Base-by-base conservation (phyloP, 805 yeast genomes). In the Cyberlindnera mycetangii region DNA sequence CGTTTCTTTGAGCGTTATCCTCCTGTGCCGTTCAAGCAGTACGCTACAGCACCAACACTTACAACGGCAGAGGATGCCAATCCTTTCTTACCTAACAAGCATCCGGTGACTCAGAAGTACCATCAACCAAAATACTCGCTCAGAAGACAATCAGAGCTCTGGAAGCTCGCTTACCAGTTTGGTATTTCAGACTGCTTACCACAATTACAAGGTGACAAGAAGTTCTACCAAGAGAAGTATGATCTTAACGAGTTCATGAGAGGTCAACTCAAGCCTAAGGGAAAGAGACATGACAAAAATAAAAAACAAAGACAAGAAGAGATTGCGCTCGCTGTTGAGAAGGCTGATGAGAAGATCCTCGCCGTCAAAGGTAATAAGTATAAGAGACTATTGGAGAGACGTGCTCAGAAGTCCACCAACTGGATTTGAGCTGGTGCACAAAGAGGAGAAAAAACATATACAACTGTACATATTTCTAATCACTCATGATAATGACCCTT, bases 111-210 rank as follows among this genome's bases (percentile, higher is more conserved):
- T 18, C 78, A 84, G n/a, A 72, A 68, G 54, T 79, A 82, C 69
- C 95, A 87, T 56, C 79, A 80, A 47, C 87, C 97, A 20, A 74
- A 79, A 53, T 86, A 78, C 66, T 86, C 96, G 8, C 69, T 83
- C 58, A 78, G 96, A 68, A 78, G 92, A 57, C 89, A 87, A 58
- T 79, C 90, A 16, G 96, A 83, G 51, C 68, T 90, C 42, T 89
- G 76, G 73, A 90, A 90, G 66, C 66, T 85, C 59, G 97, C 97
- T 2, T 74, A 78, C 60, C 77, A 81, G 55, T 85, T 77, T 55
- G 97, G 97, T n/a, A 72, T 90, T 7, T 73, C 79, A 32, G 89
- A 85, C 48, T 69, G 88, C 47, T 69, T 90, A 62, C 97, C 97
- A 21, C 72, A 77, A 22, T 39, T 59, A 39, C 57, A 51, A 42